Conservation (phyloP, 2,329 filamentous ascomycete species). For the Cytospora schulzeri region DNA sequence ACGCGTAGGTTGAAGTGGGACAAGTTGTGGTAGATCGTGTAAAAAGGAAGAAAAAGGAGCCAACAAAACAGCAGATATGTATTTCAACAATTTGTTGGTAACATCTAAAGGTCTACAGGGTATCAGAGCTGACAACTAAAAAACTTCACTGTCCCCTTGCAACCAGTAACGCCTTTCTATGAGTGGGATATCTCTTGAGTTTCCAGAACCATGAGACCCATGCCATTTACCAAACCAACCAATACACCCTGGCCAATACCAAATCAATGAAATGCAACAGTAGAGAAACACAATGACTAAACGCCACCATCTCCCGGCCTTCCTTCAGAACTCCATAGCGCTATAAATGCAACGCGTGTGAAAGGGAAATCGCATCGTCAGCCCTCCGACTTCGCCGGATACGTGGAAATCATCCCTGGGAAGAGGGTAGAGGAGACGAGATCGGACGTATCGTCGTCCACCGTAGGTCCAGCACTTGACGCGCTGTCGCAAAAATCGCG, state of each 20-base stretch:
- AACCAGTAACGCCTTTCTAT: not conserved
- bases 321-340: not conserved
- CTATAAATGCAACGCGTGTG: not conserved
- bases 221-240: not conserved
- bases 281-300: not conserved
- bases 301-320: not conserved
- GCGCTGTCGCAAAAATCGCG: not conserved
- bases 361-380: not conserved
- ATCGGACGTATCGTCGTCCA: not conserved
- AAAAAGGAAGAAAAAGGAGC: too few relatives aligned
- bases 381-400: not conserved
- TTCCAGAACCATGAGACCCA: not conserved
- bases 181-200: not conserved
- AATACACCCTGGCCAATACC: not conserved
- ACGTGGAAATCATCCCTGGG: not conserved
- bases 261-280: not conserved
- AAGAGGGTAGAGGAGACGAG: not conserved
- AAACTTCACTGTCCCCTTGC: not conserved
- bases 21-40: too few relatives aligned
- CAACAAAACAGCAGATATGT: not conserved
- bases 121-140: not conserved
- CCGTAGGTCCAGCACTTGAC: not conserved
- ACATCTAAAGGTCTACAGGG: not conserved
- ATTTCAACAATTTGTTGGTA: not conserved
- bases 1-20: too few relatives aligned